phyloP scores from a whole-genome alignment of 1,139 yeast genomes.

The Kodamaea arcana region DNA sequence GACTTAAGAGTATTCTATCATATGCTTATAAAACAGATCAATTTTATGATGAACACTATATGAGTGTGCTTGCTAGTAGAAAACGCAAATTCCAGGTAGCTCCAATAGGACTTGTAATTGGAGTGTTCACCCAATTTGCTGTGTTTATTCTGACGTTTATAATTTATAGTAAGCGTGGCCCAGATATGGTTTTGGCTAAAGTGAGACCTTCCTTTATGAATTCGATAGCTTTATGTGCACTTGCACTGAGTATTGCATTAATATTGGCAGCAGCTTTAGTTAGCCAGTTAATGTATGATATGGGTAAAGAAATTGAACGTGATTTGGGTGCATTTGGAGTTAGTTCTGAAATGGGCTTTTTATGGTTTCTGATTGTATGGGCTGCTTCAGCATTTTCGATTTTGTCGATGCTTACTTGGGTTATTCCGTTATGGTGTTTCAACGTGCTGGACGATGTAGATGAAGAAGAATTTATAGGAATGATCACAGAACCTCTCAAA shows the following conservation, averaged over 20 bases:
- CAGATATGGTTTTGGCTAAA: slow-evolving; percentile 24
- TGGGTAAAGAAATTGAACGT: slow-evolving; percentile 24
- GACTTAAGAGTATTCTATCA: slow-evolving; percentile 43
- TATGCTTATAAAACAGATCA: slow-evolving; percentile 35
- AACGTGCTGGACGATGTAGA: slow-evolving; percentile 27
- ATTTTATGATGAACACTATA: slow-evolving; percentile 19
- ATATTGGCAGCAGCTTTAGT: slow-evolving; percentile 25
- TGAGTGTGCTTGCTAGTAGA: slow-evolving; percentile 16
- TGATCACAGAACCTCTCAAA: slow-evolving; percentile 1
- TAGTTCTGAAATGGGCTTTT: slow-evolving; percentile 32
- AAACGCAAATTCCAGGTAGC: slow-evolving; percentile 17
- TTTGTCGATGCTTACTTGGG: slow-evolving; percentile 29
- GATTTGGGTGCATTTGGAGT: slow-evolving; percentile 48
- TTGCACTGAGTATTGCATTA: slow-evolving; percentile 28
- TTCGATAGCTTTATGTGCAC: slow-evolving; percentile 27
- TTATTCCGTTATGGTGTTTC: slow-evolving; percentile 45
- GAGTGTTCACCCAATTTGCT: slow-evolving; percentile 22
- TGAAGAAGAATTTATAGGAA: slow-evolving; percentile 11
- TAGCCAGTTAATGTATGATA: slow-evolving; percentile 20
- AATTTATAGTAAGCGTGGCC: slow-evolving; percentile 33
- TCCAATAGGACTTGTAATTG: slow-evolving; percentile 22
- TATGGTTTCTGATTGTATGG: slow-evolving; percentile 46
- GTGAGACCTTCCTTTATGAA: slow-evolving; percentile 31
- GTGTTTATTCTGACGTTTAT: slow-evolving; percentile 27
- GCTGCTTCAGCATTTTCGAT: slow-evolving; percentile 19